Base-by-base conservation (phyloP, 306 rosid species). In the Dalbergia cochinchinensis region DNA sequence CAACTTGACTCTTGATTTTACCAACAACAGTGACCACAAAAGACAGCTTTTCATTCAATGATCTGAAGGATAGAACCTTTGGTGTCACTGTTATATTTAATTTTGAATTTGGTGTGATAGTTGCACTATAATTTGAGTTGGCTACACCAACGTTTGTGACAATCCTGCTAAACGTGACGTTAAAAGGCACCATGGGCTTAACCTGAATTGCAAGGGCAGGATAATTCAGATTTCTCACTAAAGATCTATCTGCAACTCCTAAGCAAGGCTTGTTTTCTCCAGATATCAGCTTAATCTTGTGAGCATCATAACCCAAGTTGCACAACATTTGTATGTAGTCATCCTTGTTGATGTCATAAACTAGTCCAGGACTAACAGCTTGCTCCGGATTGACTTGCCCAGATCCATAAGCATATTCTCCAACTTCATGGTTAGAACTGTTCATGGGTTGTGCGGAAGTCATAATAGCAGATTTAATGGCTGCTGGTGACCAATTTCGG, bases 361-460 rank as follows among this genome's bases (percentile, higher is more conserved):
- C 62, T 63, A 47, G 71, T 48, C 80, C 80, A 20, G 80, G 71
- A 0, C 35, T 8, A 50, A 76, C 0, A 12, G 70, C 71, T 48
- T 16, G 15, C 16, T 3, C 8, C 4, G 71, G 71, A 34, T 76
- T 76, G 11, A 50, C 51, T 48, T 47, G 35, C 6, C 80, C 80
- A 4, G 80, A 11, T 2, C 65, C 72, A 18, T 76, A 76, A 34
- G 72, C 12, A 76, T 9, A 76, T 31, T 76, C 80, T 1, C 51
- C 63, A n/a, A 1, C 14, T 0, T n/a, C 1, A 47, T 48, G 1
- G 8, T 45, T 6, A n/a, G 62, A 11, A 2, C 61, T 55, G 0
- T 26, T 33, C 62, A 75, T 7, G 6, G 50, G 61, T 10, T 45
- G 5, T 1, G 79, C 61, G 0, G 71, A 45, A 1, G 71, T 75